A percentile compares a stretch with the other conserved stretches of the same genome.
These are phyloP conservation scores for Cinnamomum micranthum DNA, from an alignment of 164 flowering plant genomes.

Conservation along the genomic window DNA sequence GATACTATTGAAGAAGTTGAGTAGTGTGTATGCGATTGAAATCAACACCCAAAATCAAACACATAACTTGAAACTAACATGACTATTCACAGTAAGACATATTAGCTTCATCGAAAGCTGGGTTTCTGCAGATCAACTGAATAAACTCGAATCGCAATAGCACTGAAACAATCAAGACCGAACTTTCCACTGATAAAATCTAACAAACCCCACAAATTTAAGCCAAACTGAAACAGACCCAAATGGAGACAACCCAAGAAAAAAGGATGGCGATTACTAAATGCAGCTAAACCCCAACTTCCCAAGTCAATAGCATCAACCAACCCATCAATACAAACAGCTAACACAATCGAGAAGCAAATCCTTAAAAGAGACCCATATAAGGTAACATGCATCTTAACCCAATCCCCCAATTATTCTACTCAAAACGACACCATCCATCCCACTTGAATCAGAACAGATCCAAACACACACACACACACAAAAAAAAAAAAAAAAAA, in stretches of 20 bases:
- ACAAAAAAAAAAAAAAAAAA: not conserved
- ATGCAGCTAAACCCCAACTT: not conserved
- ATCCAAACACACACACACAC: not conserved
- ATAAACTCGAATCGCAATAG: not conserved
- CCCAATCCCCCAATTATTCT: not conserved
- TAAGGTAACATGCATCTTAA: not conserved
- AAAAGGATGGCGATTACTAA: not conserved
- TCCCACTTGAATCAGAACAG: not conserved
- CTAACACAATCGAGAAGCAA: not conserved
- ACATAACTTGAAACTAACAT: too few relatives aligned
- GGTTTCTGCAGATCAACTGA: not conserved
- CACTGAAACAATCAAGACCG: not conserved
- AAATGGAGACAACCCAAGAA: not conserved
- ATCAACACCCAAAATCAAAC: too few relatives aligned
- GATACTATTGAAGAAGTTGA: too few relatives aligned
- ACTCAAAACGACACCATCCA: too few relatives aligned
- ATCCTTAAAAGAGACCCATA: conserved; percentile 1
- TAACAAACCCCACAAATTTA: not conserved
- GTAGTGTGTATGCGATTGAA: too few relatives aligned
- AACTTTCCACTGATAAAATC: not conserved
- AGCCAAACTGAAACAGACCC: not conserved
- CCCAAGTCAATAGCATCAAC: not conserved
- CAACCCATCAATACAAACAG: not conserved
- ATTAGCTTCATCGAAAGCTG: not conserved
- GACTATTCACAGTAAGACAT: not conserved